Evolutionary conservation across 164 flowering plant species (phyloP).

Genomic region (Saururus chinensis): DNA sequence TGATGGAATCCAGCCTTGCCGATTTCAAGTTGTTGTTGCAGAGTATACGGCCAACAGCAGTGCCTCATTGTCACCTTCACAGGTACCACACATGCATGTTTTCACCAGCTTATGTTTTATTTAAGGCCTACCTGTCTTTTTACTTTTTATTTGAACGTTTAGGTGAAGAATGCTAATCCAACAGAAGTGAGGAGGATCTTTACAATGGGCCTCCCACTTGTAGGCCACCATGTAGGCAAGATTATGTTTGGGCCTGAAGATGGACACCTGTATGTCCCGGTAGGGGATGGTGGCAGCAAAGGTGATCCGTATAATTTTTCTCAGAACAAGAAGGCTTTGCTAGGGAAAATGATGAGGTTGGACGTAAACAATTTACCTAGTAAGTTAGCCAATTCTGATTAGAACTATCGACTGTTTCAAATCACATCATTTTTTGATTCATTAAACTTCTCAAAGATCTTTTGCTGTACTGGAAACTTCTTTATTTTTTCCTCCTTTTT

Average conservation of each 20-base stretch:
- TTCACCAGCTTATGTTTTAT: background rate
- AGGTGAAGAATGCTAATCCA: slow-evolving; percentile 61
- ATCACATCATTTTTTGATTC: no score
- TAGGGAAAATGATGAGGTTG: slow-evolving; percentile 79
- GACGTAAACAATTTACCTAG: slow-evolving; percentile 71
- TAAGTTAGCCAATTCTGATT: slow-evolving; percentile 21
- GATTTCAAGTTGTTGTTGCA: slow-evolving; percentile 57
- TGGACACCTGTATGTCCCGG: slow-evolving; percentile 75
- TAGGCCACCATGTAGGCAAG: slow-evolving; percentile 64
- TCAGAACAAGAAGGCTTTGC: slow-evolving; percentile 83
- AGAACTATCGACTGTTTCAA: background rate
- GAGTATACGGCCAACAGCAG: slow-evolving; percentile 65
- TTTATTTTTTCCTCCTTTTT: no score
- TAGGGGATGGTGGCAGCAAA: slow-evolving; percentile 73
- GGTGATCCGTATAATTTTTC: slow-evolving; percentile 72
- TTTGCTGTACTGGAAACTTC: no score
- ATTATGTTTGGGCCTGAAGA: slow-evolving; percentile 80
- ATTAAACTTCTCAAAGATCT: no score
- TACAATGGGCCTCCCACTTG: slow-evolving; percentile 82
- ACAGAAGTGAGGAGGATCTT: slow-evolving; percentile 80
- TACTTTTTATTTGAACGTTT: slow-evolving; percentile 3
- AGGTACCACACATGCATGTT: slow-evolving; percentile 25
- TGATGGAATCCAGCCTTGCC: slow-evolving; percentile 66
- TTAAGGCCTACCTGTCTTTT: background rate
- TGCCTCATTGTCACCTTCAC: slow-evolving; percentile 28